phyloP scores from a whole-genome alignment of 2,329 filamentous ascomycete species.

The Lachnellula occidentalis region DNA sequence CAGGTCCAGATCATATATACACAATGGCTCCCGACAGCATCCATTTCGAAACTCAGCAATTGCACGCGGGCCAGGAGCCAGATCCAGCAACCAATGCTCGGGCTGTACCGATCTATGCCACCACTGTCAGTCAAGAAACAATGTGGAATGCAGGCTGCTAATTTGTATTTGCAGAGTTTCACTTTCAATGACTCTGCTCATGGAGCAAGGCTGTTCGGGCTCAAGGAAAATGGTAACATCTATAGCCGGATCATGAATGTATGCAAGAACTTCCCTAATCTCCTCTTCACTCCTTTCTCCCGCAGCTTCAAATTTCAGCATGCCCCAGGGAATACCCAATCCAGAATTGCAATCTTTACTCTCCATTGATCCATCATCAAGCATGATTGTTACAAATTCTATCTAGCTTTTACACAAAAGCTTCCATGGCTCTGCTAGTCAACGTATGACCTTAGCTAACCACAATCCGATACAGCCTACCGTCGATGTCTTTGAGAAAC shows the following conservation, averaged over 20 bases:
- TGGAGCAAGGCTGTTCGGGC: conserved; percentile 87
- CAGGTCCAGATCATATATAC: not conserved
- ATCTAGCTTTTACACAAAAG: not conserved
- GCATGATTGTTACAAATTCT: too few species aligned
- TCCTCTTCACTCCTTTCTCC: not conserved
- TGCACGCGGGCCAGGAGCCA: conserved; percentile 79
- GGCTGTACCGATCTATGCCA: conserved; percentile 93
- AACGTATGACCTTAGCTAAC: conserved; percentile 6
- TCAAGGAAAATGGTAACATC: conserved; percentile 94
- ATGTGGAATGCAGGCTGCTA: conserved; percentile 2
- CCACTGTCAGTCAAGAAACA: conserved; percentile 48
- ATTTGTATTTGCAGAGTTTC: conserved; percentile 57
- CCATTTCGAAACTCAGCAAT: conserved; percentile 79
- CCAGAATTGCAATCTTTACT: too few species aligned
- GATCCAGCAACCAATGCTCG: conserved; percentile 80
- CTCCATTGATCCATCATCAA: too few species aligned
- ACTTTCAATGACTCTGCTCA: conserved; percentile 95
- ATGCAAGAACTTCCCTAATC: not conserved
- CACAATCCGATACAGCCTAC: conserved; percentile 59
- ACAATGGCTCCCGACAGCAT: conserved; percentile 37
- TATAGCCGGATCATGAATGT: conserved; percentile 97
- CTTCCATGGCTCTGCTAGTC: not conserved
- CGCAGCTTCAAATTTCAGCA: not conserved
- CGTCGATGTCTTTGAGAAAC: conserved; percentile 93
- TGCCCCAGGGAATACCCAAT: too few species aligned